A percentile compares a stretch with the other conserved stretches of the same genome.
Evolutionary conservation across 164 flowering plant species (phyloP).

Genomic region (Umbilicus rupestris): DNA sequence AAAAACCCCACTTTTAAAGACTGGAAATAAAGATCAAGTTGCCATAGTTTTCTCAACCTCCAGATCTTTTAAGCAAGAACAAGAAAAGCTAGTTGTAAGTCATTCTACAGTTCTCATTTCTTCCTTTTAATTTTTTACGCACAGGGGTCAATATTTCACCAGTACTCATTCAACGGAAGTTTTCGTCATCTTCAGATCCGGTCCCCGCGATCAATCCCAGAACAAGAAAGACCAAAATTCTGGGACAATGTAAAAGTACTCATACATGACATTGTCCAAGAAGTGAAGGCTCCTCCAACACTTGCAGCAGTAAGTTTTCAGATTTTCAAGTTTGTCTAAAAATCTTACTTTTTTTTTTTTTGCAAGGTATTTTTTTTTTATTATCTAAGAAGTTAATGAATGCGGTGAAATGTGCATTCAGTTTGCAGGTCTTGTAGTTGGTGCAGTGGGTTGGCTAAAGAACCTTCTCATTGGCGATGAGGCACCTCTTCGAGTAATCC

Average conservation of each 20-base stretch:
- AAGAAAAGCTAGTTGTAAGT: constrained; percentile 13
- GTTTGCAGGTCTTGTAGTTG: constrained; percentile 69
- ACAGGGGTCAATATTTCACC: background rate
- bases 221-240: background rate
- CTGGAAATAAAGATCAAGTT: constrained; percentile 20
- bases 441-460: constrained; percentile 55
- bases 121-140: too few relatives aligned
- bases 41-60: constrained; percentile 17
- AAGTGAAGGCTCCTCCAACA: constrained; percentile 83
- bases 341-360: background rate
- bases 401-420: constrained; percentile 17
- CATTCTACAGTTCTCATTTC: too few relatives aligned
- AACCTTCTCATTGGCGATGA: constrained; percentile 52
- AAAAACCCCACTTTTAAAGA: constrained; percentile 42
- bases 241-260: constrained; percentile 24
- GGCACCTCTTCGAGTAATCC: constrained; percentile 79
- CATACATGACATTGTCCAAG: constrained; percentile 46
- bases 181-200: constrained; percentile 9
- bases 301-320: constrained; percentile 59
- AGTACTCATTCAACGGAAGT: background rate
- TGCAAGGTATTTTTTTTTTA: too few relatives aligned
- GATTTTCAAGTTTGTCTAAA: background rate
- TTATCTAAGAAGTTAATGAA: background rate
- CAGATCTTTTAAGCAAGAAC: constrained; percentile 18
- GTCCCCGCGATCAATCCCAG: constrained; percentile 9